Evolutionary conservation across 169 alveolate genomes (phyloP).

Genomic region (Eimeria maxima): DNA sequence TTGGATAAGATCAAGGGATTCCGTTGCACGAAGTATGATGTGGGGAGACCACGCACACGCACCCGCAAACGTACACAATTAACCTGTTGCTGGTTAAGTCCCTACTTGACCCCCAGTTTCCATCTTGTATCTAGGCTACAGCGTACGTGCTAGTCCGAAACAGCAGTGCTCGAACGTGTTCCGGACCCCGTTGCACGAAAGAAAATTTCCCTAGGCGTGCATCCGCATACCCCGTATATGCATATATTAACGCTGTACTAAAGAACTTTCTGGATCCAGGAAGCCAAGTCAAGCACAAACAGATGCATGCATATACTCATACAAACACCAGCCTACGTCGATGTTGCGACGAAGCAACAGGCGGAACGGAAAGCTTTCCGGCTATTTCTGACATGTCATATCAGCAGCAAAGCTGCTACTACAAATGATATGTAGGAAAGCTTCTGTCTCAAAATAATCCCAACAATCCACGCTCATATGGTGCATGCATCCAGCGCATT

Average conservation of each 20-base stretch:
- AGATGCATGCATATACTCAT: not conserved
- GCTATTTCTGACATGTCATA: not conserved
- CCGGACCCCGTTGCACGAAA: no score
- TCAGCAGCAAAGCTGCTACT: not conserved
- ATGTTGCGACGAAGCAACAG: not conserved
- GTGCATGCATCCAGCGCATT: not conserved
- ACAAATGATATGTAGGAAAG: not conserved
- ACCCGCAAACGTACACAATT: no score
- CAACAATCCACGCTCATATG: not conserved
- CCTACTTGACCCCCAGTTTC: no score
- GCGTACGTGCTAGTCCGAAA: no score
- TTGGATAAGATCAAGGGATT: no score
- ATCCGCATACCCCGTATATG: not conserved
- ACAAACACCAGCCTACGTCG: not conserved
- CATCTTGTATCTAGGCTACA: no score
- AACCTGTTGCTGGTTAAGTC: no score
- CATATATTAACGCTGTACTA: no score
- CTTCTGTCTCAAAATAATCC: not conserved
- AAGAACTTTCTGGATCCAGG: not conserved
- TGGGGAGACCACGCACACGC: no score
- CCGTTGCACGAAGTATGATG: no score
- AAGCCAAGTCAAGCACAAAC: not conserved
- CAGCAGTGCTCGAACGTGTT: no score
- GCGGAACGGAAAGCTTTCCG: not conserved
- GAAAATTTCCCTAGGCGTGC: not conserved